Conservation (phyloP, 768 basidiomycete species). For the Suillus discolor region DNA sequence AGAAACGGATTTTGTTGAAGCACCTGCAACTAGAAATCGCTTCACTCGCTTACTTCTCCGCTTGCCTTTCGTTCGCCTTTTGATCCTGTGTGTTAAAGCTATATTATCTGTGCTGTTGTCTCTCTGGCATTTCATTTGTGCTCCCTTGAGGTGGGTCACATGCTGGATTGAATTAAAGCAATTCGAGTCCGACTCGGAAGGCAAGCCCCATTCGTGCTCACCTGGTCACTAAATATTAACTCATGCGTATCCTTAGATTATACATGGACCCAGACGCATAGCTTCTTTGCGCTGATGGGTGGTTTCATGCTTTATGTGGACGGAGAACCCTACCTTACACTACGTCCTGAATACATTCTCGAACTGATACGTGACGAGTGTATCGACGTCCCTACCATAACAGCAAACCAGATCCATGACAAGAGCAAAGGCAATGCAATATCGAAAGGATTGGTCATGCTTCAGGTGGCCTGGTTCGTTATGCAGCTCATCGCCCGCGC, state of each 20-base stretch:
- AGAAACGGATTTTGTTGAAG: neutral
- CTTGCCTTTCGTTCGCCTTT: no score
- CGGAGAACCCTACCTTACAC: conserved; percentile 3
- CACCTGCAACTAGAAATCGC: no score
- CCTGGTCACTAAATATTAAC: neutral
- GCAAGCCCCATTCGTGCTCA: neutral
- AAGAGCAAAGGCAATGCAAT: conserved; percentile 36
- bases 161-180: neutral
- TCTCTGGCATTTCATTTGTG: neutral
- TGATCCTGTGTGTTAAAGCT: neutral
- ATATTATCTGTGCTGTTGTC: neutral
- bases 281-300: conserved; percentile 18
- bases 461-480: conserved; percentile 40
- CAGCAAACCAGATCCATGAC: conserved; percentile 21
- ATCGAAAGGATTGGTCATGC: conserved; percentile 12
- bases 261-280: conserved; percentile 6
- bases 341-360: neutral
- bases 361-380: neutral
- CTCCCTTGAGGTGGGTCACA: neutral
- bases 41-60: no score
- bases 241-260: neutral
- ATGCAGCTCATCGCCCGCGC: conserved; percentile 32
- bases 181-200: neutral
- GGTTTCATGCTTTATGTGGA: conserved; percentile 21
- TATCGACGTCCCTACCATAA: conserved; percentile 6